Percentiles rank a stretch among this genome's conserved stretches.
phyloP scores from a whole-genome alignment of 495 filamentous ascomycete genomes.

The Podospora pseudoanserina region DNA sequence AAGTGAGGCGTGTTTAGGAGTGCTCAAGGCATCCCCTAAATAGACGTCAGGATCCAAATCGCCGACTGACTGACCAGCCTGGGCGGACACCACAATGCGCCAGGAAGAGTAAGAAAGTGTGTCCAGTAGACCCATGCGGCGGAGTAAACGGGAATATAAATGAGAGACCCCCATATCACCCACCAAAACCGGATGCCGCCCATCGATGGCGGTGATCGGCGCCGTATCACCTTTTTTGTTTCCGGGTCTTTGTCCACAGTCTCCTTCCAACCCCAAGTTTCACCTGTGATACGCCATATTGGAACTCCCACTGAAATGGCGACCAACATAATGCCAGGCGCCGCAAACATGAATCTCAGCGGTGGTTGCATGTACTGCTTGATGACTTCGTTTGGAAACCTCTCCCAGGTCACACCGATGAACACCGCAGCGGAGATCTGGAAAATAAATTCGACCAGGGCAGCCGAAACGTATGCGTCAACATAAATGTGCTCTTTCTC shows the following conservation, averaged over 20 bases:
- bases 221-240: neutral
- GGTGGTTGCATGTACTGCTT: neutral
- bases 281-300: neutral
- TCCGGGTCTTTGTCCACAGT: neutral
- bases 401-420: constrained; percentile 3
- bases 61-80: neutral
- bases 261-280: neutral
- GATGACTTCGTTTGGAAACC: constrained; percentile 5
- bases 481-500: neutral
- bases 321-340: neutral
- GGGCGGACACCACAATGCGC: constrained; percentile 5
- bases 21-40: neutral
- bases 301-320: neutral
- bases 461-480: neutral
- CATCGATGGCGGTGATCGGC: neutral
- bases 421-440: constrained; percentile 1
- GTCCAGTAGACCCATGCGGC: constrained; percentile 2
- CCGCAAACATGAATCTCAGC: neutral
- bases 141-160: neutral
- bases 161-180: neutral
- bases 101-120: constrained; percentile 1
- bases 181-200: neutral
- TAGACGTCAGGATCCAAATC: neutral
- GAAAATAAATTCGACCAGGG: neutral
- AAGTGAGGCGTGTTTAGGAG: neutral